Evolutionary conservation across 2,329 filamentous ascomycete species (phyloP).

Genomic region (Trichophyton equinum): DNA sequence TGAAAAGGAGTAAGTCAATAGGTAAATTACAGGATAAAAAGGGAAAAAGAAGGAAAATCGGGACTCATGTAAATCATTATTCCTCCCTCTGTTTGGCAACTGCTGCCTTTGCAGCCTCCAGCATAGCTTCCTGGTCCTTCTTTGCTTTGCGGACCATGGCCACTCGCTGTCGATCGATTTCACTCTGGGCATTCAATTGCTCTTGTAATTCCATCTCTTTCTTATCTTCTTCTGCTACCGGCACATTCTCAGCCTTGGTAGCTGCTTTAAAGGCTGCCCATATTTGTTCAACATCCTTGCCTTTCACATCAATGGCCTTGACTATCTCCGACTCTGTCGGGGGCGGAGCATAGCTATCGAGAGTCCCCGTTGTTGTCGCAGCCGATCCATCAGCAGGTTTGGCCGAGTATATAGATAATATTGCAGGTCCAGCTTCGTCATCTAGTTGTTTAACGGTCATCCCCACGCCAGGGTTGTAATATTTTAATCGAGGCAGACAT

Average conservation of each 20-base stretch:
- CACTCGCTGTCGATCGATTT: conserved; percentile 29
- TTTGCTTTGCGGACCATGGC: conserved; percentile 30
- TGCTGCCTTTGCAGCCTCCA: conserved; percentile 34
- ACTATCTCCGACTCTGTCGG: conserved; percentile 22
- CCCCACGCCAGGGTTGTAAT: conserved; percentile 73
- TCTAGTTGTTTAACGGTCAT: conserved; percentile 66
- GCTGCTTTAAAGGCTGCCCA: conserved; percentile 31
- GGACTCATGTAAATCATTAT: conserved; percentile 12
- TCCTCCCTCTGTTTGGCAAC: conserved; percentile 30
- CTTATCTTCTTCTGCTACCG: conserved; percentile 24
- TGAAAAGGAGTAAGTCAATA: neutral
- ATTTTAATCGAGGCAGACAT: conserved; percentile 78
- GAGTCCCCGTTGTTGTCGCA: conserved; percentile 15
- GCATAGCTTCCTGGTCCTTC: conserved; percentile 34
- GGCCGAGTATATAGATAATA: conserved; percentile 33
- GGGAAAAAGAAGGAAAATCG: conserved; percentile 5
- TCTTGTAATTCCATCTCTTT: conserved; percentile 26
- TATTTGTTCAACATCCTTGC: conserved; percentile 30
- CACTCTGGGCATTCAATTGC: conserved; percentile 24
- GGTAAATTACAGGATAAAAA: neutral
- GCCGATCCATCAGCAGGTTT: conserved; percentile 6
- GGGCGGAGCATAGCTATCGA: conserved; percentile 25
- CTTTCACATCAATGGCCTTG: conserved; percentile 28
- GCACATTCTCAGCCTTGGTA: conserved; percentile 38
- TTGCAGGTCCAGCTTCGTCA: conserved; percentile 35